These are phyloP conservation scores for Begonia peltatifolia DNA, from an alignment of 306 rosid species.

Conservation along the genomic window DNA sequence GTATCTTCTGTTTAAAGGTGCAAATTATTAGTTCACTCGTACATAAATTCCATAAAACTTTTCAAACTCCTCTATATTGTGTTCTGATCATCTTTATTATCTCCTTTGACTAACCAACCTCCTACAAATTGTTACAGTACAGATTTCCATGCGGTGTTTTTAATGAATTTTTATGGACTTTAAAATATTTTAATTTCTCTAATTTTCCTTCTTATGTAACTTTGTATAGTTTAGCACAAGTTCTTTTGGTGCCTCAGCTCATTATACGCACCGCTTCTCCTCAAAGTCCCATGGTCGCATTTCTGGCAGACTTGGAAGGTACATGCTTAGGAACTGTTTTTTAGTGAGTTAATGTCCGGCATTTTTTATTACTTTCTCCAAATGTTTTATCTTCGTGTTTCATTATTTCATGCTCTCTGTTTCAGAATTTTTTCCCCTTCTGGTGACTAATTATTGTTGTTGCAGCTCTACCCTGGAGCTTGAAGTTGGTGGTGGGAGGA, in stretches of 20 bases:
- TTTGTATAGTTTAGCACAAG: constrained; percentile 54
- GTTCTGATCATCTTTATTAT: not conserved
- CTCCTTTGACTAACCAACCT: too few relatives aligned
- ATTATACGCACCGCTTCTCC: constrained; percentile 61
- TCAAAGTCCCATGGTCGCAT: constrained; percentile 79
- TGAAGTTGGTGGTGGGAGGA: constrained; percentile 97
- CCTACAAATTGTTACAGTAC: too few relatives aligned
- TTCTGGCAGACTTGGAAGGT: constrained; percentile 88
- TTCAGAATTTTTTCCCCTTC: not conserved
- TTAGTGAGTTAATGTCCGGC: not conserved
- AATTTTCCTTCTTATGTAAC: constrained; percentile 20
- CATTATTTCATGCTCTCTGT: not conserved
- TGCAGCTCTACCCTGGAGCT: constrained; percentile 74
- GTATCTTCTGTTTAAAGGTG: too few relatives aligned
- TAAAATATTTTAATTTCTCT: not conserved
- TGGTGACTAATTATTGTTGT: constrained; percentile 19
- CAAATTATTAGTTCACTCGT: too few relatives aligned
- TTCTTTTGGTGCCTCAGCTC: constrained; percentile 61
- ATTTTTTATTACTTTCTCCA: constrained; percentile 1
- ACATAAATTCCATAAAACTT: too few relatives aligned
- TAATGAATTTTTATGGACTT: too few relatives aligned
- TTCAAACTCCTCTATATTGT: too few relatives aligned
- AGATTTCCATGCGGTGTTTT: too few relatives aligned
- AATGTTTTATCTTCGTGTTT: not conserved
- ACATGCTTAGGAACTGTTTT: constrained; percentile 9